These are phyloP conservation scores for Neurospora africana DNA, from an alignment of 495 filamentous ascomycete genomes.

Conservation along the genomic window DNA sequence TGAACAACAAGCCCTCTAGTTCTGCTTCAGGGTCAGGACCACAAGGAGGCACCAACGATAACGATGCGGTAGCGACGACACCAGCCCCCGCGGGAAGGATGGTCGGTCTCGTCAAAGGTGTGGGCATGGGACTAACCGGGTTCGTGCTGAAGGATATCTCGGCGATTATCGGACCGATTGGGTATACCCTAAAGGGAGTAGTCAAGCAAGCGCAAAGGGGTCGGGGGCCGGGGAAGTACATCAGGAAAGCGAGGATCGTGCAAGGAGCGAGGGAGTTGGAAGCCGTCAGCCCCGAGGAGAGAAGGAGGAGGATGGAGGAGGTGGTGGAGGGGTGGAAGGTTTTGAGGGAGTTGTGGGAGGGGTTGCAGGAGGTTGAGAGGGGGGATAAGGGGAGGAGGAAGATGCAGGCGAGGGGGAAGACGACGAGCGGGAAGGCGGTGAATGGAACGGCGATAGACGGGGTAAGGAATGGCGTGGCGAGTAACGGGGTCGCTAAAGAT, in stretches of 20 bases:
- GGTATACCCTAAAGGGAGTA: slow-evolving; percentile 57
- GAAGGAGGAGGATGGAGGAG: slow-evolving; percentile 10
- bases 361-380: slow-evolving; percentile 28
- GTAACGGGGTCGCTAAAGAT: slow-evolving; percentile 14
- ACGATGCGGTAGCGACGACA: neutral
- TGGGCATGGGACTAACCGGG: slow-evolving; percentile 66
- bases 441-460: too few relatives aligned
- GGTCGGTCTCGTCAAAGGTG: slow-evolving; percentile 51
- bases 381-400: slow-evolving; percentile 16
- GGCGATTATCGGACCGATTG: slow-evolving; percentile 52
- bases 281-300: slow-evolving; percentile 19
- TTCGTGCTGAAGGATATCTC: slow-evolving; percentile 61
- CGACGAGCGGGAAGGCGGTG: neutral
- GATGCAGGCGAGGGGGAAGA: slow-evolving; percentile 14
- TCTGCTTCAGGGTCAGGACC: neutral
- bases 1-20: neutral
- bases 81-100: slow-evolving; percentile 41
- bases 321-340: slow-evolving; percentile 24
- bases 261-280: slow-evolving; percentile 34
- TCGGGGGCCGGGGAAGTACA: slow-evolving; percentile 35
- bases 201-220: slow-evolving; percentile 40
- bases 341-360: slow-evolving; percentile 29
- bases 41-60: neutral
- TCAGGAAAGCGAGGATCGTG: slow-evolving; percentile 38
- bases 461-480: neutral